These are phyloP conservation scores for Curvularia verruculosa DNA, from an alignment of 2,329 filamentous ascomycete genomes.

Conservation along the genomic window DNA sequence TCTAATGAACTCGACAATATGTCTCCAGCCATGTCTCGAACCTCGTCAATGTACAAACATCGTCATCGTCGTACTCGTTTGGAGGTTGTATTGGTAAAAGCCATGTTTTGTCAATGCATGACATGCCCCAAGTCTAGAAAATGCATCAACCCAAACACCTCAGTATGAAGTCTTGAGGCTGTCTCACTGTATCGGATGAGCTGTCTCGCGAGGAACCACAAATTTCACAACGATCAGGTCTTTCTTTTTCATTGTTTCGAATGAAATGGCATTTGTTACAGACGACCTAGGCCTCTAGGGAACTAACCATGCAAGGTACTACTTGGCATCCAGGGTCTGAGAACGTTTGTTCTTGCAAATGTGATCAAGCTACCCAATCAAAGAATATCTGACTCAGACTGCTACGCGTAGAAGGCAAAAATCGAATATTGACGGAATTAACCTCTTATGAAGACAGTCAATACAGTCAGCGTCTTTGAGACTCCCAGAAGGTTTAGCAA, in stretches of 20 bases:
- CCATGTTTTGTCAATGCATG: neutral
- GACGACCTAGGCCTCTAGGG: no score
- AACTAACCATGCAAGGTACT: neutral
- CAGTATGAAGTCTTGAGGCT: neutral
- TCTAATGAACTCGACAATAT: neutral
- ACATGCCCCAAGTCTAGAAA: neutral
- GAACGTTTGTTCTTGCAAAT: neutral
- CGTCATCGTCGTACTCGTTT: neutral
- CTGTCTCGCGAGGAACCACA: neutral
- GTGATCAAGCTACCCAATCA: neutral
- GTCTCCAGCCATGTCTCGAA: neutral
- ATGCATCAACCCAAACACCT: neutral
- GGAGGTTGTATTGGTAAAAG: neutral
- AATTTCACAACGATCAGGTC: no score
- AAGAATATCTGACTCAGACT: neutral
- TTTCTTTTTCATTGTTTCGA: no score
- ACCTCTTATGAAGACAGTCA: neutral
- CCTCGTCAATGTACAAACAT: neutral
- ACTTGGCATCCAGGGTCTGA: neutral
- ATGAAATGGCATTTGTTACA: no score
- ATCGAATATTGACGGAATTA: neutral
- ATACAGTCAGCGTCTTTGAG: neutral
- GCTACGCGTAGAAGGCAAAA: neutral
- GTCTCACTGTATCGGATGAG: neutral
- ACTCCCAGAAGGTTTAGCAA: no score